Evolutionary conservation across 169 alveolate genomes (phyloP).

Genomic region (Plasmodium billcollinsi): DNA sequence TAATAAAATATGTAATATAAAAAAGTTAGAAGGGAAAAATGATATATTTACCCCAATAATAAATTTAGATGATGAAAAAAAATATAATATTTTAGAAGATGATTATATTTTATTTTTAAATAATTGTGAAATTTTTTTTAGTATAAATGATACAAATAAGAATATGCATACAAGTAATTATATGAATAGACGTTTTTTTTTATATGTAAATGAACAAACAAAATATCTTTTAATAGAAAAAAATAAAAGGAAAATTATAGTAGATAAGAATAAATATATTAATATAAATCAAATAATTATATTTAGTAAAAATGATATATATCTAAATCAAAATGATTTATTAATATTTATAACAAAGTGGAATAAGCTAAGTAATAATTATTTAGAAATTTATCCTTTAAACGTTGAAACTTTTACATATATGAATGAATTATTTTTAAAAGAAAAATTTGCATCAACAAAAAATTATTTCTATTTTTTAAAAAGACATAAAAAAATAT

Average conservation of each 20-base stretch:
- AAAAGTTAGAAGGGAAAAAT: too few relatives aligned
- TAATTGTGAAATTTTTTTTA: slow-evolving; percentile 16
- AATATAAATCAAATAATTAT: slow-evolving; percentile 33
- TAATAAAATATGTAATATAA: too few relatives aligned
- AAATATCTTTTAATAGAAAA: slow-evolving; percentile 5
- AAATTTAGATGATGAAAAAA: not conserved
- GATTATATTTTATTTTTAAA: slow-evolving; percentile 22
- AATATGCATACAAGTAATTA: not conserved
- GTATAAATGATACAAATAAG: slow-evolving; percentile 1
- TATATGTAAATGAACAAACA: not conserved
- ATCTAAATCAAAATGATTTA: slow-evolving; percentile 2
- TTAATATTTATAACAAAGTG: slow-evolving; percentile 35
- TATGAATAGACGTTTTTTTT: not conserved
- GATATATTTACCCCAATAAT: too few relatives aligned
- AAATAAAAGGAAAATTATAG: slow-evolving; percentile 2
- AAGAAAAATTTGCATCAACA: slow-evolving; percentile 13
- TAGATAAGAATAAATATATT: slow-evolving; percentile 18
- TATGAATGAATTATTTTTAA: slow-evolving; percentile 28
- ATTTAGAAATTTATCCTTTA: slow-evolving; percentile 54
- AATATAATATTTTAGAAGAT: slow-evolving; percentile 13
- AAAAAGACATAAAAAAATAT: slow-evolving; percentile 11
- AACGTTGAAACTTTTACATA: slow-evolving; percentile 22
- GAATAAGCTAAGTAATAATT: slow-evolving; percentile 16
- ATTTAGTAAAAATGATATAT: slow-evolving; percentile 2
- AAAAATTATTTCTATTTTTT: slow-evolving; percentile 23